Conservation (phyloP, 768 basidiomycete species). For the Kwoniella sp. region DNA sequence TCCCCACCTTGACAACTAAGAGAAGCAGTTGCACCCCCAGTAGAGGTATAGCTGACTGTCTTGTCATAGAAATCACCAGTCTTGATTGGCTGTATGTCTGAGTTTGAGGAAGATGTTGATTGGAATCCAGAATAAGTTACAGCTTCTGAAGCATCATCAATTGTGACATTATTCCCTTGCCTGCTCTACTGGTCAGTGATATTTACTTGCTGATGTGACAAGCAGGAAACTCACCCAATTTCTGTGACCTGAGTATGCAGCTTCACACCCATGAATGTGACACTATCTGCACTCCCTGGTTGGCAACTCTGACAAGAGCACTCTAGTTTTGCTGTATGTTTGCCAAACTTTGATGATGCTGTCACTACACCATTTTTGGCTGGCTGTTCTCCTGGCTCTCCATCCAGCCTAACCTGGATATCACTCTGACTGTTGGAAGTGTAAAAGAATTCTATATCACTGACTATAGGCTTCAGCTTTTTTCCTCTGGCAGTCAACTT, state of each 20-base stretch:
- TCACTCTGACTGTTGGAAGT: background rate
- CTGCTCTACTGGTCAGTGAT: slow-evolving; percentile 10
- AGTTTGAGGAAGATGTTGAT: slow-evolving; percentile 17
- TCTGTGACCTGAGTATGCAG: slow-evolving; percentile 12
- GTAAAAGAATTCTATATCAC: slow-evolving; percentile 24
- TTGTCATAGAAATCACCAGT: slow-evolving; percentile 31
- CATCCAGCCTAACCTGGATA: slow-evolving; percentile 32
- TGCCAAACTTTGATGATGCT: slow-evolving; percentile 12
- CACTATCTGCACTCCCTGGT: background rate
- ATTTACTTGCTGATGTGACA: background rate
- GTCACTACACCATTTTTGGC: slow-evolving; percentile 9
- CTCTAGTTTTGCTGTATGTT: slow-evolving; percentile 34
- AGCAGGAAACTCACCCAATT: slow-evolving; percentile 21
- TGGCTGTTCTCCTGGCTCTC: slow-evolving; percentile 12
- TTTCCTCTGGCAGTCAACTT: slow-evolving; percentile 6
- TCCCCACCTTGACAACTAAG: slow-evolving; percentile 33
- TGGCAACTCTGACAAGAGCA: background rate
- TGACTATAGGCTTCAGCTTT: slow-evolving; percentile 17
- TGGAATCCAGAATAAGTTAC: slow-evolving; percentile 40
- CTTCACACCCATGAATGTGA: slow-evolving; percentile 16
- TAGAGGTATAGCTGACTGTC: slow-evolving; percentile 45
- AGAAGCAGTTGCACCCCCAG: slow-evolving; percentile 23
- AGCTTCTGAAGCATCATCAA: slow-evolving; percentile 37
- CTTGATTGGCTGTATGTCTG: slow-evolving; percentile 28
- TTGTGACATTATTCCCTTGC: slow-evolving; percentile 27